Conservation (phyloP, 2,329 filamentous ascomycete genomes). For the Cladosporium sp. region DNA sequence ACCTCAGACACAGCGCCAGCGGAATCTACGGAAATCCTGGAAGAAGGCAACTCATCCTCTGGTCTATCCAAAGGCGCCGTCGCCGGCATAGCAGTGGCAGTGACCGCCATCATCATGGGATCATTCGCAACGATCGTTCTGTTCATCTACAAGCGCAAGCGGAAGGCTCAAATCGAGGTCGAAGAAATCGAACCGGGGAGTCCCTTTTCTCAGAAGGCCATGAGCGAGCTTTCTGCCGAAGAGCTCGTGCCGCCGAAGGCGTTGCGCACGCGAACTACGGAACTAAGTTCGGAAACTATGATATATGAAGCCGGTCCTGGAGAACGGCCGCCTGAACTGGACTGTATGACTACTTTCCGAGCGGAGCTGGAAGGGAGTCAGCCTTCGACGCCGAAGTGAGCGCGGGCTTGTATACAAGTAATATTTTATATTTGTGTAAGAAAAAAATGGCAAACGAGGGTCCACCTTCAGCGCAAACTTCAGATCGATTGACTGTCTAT, state of each 20-base stretch:
- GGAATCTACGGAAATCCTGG: background rate
- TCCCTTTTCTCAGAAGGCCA: background rate
- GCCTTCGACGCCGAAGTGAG: background rate
- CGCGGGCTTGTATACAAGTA: background rate
- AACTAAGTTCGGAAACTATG: slow-evolving; percentile 5
- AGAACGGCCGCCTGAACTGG: slow-evolving; percentile 3
- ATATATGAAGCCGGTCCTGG: slow-evolving; percentile 3
- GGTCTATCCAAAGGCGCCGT: background rate
- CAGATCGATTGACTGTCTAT: too few relatives aligned
- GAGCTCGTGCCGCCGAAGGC: background rate
- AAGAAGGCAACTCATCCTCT: background rate
- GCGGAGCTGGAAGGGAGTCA: slow-evolving; percentile 1
- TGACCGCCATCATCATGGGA: background rate
- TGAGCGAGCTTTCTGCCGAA: background rate
- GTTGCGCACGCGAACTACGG: background rate
- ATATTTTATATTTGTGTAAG: too few relatives aligned
- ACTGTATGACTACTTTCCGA: background rate
- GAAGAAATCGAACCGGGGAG: background rate
- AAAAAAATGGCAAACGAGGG: too few relatives aligned
- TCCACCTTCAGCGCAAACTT: too few relatives aligned
- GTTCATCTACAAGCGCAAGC: background rate
- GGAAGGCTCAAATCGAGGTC: background rate
- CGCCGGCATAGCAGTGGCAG: background rate
- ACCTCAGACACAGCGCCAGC: background rate
- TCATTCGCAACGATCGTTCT: background rate